These are phyloP conservation scores for Trichocomaceae sp. DNA, from an alignment of 2,329 filamentous ascomycete genomes.

Conservation along the genomic window DNA sequence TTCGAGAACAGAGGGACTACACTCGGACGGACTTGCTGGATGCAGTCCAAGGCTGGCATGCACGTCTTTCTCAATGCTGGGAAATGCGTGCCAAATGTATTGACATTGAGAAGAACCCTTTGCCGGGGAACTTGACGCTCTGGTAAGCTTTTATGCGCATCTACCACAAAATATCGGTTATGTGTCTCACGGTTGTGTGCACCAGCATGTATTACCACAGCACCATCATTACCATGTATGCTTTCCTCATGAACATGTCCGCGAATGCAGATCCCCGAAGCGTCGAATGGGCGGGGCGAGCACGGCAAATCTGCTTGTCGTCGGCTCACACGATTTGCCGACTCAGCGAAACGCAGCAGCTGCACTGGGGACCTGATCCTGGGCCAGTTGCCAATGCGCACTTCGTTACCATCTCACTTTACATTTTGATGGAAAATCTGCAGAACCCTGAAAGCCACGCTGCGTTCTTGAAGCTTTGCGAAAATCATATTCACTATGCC, in stretches of 20 bases:
- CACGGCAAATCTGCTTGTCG: slow-evolving; percentile 17
- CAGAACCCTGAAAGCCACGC: slow-evolving; percentile 17
- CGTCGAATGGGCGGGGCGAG: slow-evolving; percentile 7
- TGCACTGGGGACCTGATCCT: slow-evolving; percentile 26
- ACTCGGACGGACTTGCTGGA: slow-evolving; percentile 11
- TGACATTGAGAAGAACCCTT: slow-evolving; percentile 14
- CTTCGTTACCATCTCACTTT: slow-evolving; percentile 22
- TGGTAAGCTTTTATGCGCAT: slow-evolving; percentile 19
- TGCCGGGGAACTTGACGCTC: slow-evolving; percentile 23
- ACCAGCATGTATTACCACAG: slow-evolving; percentile 25
- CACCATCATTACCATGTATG: slow-evolving; percentile 23
- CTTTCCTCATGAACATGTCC: slow-evolving; percentile 17
- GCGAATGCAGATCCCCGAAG: slow-evolving; percentile 8
- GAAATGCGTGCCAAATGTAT: slow-evolving; percentile 22
- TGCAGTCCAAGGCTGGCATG: slow-evolving; percentile 17
- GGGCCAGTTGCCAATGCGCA: slow-evolving; percentile 22
- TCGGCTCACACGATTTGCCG: slow-evolving; percentile 20
- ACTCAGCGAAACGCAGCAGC: slow-evolving; percentile 21
- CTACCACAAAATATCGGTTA: not conserved
- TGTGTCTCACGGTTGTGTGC: not conserved
- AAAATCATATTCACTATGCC: slow-evolving; percentile 19
- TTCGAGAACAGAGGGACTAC: slow-evolving; percentile 13
- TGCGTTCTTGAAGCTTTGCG: slow-evolving; percentile 25
- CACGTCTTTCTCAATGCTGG: slow-evolving; percentile 21
- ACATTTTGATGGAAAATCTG: slow-evolving; percentile 23